Evolutionary conservation across 73 alveolate genomes (phyloP).

Genomic region (Paramecium sonneborni): DNA sequence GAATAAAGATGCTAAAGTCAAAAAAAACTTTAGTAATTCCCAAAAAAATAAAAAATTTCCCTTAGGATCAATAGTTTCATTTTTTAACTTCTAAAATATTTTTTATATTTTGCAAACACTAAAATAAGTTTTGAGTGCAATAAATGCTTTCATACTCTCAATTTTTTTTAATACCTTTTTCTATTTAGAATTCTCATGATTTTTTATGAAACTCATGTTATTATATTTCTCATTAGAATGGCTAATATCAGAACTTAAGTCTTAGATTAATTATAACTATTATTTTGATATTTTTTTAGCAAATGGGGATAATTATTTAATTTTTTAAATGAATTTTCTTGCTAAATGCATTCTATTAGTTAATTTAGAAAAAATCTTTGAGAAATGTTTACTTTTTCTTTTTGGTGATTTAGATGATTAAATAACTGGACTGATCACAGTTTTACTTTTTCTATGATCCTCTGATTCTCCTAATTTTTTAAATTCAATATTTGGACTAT

Average conservation of each 20-base stretch:
- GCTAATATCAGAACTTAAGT: neutral
- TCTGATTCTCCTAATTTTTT: conserved; percentile 4
- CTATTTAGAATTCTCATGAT: neutral
- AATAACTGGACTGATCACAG: neutral
- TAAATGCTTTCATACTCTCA: neutral
- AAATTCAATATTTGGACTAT: neutral
- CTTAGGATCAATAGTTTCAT: conserved; percentile 17
- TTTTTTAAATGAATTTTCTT: neutral
- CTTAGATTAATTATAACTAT: neutral
- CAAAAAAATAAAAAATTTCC: conserved; percentile 36
- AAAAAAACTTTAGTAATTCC: conserved; percentile 31
- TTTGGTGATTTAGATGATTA: neutral
- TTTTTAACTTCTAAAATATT: neutral
- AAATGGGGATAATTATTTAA: neutral
- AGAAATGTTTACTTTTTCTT: neutral
- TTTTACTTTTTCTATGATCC: neutral
- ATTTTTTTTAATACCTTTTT: neutral
- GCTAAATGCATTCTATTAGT: neutral
- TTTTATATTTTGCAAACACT: neutral
- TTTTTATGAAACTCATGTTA: neutral
- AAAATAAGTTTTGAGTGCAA: neutral
- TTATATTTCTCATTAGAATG: neutral
- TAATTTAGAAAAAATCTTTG: conserved; percentile 32
- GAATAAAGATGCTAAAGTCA: neutral
- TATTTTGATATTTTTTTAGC: neutral